Conservation (phyloP, 805 yeast species). For the Monosporozyma siamensis region DNA sequence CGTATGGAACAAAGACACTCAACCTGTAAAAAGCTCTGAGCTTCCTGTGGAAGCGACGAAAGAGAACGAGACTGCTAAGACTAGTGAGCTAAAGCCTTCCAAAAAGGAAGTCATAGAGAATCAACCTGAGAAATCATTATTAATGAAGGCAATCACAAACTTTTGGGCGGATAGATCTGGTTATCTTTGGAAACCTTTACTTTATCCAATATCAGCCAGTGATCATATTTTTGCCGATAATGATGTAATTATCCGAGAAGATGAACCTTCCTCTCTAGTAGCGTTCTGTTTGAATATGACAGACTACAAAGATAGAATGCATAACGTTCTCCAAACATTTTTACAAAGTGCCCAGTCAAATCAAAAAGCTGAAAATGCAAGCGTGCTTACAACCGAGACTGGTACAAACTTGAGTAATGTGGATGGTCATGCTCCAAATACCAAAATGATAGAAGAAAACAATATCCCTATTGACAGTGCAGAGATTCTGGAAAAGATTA, state of each 20-base stretch:
- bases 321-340: neutral
- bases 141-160: conserved; percentile 73
- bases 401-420: neutral
- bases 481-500: conserved; percentile 46
- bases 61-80: conserved; percentile 6
- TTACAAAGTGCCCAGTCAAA: neutral
- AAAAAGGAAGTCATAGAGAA: conserved; percentile 23
- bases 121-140: conserved; percentile 60
- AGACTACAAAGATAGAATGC: conserved; percentile 65
- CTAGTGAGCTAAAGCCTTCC: conserved; percentile 11
- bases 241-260: conserved; percentile 87
- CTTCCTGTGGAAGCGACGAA: neutral
- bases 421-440: neutral
- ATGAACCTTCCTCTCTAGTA: conserved; percentile 89
- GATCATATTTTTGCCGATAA: conserved; percentile 94
- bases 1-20: conserved; percentile 7
- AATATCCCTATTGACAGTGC: conserved; percentile 5
- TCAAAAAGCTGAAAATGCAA: neutral
- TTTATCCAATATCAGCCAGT: conserved; percentile 64
- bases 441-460: neutral
- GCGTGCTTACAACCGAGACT: neutral
- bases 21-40: neutral
- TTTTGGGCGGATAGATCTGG: conserved; percentile 99
- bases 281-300: conserved; percentile 84
- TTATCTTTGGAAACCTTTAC: conserved; percentile 86